Evolutionary conservation across 23 red algal species (phyloP), one percentile per base, ranked within the genome.

Genomic region (Gracilaria domingensis): DNA sequence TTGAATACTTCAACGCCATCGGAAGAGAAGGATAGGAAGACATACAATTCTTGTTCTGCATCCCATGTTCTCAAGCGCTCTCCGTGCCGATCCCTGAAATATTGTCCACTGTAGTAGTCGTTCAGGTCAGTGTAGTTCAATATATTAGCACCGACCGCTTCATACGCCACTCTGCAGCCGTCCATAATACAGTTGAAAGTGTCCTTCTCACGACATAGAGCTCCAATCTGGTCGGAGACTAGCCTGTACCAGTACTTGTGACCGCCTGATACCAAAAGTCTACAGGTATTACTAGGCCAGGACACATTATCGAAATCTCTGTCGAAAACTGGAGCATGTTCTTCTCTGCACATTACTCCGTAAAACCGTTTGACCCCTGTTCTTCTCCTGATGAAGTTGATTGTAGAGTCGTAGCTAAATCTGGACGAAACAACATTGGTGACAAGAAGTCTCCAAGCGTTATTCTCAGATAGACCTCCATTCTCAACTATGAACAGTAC

Each of bases 1-100:
- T 56, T 80, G 48, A 54, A 80, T 24, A 80, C 54, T 58, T 80
- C 76, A 5, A 80, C n/a, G 14, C 76, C 76, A 25, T 80, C 76
- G 32, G 48, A 54, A 18, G 76, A 80, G 14, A 80, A 58, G 28
- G 48, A 7, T 4, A 80, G 30, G 32, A 80, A 80, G 8, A 80
- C 39, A 18, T 58, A 38, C 3, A 80, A 25, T 48, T 55, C 76
- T 35, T 80, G 8, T 35, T 80, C 76, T 34, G 1, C 24, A 0
- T 80, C 28, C 48, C 42, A 80, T n/a, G 76, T 34, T 14, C 6
- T 20, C 48, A 80, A 12, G 4, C 39, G n/a, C 7, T 55, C 47
- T 16, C 76, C 76, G n/a, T 80, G 76, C 49, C 28, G 33, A 3
- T 60, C 54, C 47, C 21, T 2, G 32, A 80, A 80, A 24, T 58